Evolutionary conservation across 2,329 filamentous ascomycete genomes (phyloP).

Genomic region (Apiospora aurea): DNA sequence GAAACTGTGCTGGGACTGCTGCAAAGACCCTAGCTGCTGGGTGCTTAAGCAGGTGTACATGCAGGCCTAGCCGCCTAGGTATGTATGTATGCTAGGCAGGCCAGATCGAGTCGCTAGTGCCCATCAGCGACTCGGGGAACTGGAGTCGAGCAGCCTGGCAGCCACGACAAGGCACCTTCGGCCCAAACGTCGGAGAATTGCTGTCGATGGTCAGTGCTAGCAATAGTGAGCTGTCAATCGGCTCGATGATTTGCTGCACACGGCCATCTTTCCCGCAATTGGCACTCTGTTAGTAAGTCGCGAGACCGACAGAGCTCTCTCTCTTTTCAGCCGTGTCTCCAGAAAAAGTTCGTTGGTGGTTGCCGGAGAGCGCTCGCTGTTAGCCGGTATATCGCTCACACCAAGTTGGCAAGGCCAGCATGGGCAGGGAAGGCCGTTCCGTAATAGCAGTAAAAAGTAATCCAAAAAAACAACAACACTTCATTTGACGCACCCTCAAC

Average conservation of each 20-base stretch:
- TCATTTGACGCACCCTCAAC: background rate
- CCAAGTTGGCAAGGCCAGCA: constrained; percentile 2
- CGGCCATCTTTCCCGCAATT: background rate
- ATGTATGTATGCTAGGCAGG: constrained; percentile 15
- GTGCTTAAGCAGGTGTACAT: background rate
- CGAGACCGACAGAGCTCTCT: constrained; percentile 10
- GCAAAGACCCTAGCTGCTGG: constrained; percentile 14
- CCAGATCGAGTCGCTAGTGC: constrained; percentile 19
- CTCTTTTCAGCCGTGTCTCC: background rate
- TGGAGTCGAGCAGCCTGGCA: background rate
- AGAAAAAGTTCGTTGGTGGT: background rate
- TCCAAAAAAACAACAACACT: background rate
- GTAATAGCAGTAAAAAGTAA: background rate
- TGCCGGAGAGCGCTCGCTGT: constrained; percentile 13
- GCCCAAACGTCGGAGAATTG: constrained; percentile 25
- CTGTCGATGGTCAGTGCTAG: constrained; percentile 22
- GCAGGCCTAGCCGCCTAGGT: constrained; percentile 2
- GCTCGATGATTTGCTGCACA: constrained; percentile 4
- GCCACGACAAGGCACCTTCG: constrained; percentile 21
- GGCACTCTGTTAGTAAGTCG: constrained; percentile 1
- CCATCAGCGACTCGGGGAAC: constrained; percentile 13
- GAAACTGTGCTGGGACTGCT: constrained; percentile 7
- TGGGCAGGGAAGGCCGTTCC: background rate
- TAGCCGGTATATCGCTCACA: constrained; percentile 18
- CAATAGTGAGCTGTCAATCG: constrained; percentile 19